Percentiles rank a stretch among this genome's conserved stretches.
Conservation (phyloP, 2,329 filamentous ascomycete genomes). For the Aureobasidium sp. region DNA sequence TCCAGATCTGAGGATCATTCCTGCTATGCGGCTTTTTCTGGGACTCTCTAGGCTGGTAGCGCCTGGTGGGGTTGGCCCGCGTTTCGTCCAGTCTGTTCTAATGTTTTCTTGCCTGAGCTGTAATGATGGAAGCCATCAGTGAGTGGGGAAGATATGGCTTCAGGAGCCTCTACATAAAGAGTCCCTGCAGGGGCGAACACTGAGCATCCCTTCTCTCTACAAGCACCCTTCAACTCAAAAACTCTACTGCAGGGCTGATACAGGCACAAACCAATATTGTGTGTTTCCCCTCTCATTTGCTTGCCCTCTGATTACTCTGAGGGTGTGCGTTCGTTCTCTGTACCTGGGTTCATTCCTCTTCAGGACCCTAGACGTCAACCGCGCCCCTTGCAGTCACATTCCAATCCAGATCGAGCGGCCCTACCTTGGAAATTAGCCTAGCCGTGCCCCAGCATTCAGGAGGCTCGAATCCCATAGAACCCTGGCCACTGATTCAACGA, state of each 20-base stretch:
- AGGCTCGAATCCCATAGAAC: slow-evolving; percentile 7
- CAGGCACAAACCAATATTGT: slow-evolving; percentile 8
- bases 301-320: neutral
- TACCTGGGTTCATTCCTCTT: slow-evolving; percentile 15
- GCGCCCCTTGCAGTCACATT: slow-evolving; percentile 11
- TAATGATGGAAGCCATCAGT: neutral
- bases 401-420: slow-evolving; percentile 12
- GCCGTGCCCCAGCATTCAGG: neutral
- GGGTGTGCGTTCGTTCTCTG: slow-evolving; percentile 10
- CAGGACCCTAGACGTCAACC: neutral
- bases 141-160: neutral
- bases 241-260: slow-evolving; percentile 3
- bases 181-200: slow-evolving; percentile 1
- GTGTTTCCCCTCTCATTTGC: neutral
- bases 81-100: slow-evolving; percentile 1
- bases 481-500: neutral
- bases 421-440: slow-evolving; percentile 11
- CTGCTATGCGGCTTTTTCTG: slow-evolving; percentile 14
- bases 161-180: slow-evolving; percentile 11
- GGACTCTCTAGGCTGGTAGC: neutral
- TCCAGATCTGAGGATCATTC: slow-evolving; percentile 13
- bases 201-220: neutral
- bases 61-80: neutral
- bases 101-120: neutral
- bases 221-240: neutral